A percentile compares a stretch with the other conserved stretches of the same genome.
phyloP scores from a whole-genome alignment of 257 asterid species.

The Vinca minor region DNA sequence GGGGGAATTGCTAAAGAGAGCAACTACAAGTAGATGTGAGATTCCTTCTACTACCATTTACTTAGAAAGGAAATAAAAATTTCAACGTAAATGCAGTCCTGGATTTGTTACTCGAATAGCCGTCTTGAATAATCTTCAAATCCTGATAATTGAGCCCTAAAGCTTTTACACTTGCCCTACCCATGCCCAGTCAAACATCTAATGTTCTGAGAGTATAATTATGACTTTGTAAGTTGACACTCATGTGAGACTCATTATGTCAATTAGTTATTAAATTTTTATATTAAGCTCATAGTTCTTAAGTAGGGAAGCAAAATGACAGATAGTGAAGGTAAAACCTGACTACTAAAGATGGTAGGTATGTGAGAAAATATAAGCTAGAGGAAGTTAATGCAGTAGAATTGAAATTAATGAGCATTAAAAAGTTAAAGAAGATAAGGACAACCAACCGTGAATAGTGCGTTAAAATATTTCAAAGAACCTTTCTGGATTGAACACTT shows the following conservation, averaged over 20 bases:
- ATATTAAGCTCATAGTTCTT: not conserved
- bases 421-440: not conserved
- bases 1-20: not conserved
- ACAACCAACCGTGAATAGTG: not conserved
- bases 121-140: no score
- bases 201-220: no score
- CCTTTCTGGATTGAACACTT: no score
- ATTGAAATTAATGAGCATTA: not conserved
- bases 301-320: not conserved
- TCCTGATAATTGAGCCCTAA: not conserved
- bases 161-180: not conserved
- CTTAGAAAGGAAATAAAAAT: not conserved
- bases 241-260: not conserved
- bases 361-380: not conserved
- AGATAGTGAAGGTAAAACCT: not conserved
- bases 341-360: not conserved
- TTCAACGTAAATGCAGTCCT: not conserved
- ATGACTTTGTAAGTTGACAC: not conserved
- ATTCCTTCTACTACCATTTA: not conserved
- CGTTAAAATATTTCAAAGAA: not conserved
- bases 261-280: not conserved
- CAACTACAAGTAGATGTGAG: not conserved
- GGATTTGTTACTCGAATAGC: not conserved
- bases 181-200: no score
- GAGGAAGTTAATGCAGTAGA: no score